phyloP scores from a whole-genome alignment of 805 yeast genomes.

The Nakazawaea wyomingensis region DNA sequence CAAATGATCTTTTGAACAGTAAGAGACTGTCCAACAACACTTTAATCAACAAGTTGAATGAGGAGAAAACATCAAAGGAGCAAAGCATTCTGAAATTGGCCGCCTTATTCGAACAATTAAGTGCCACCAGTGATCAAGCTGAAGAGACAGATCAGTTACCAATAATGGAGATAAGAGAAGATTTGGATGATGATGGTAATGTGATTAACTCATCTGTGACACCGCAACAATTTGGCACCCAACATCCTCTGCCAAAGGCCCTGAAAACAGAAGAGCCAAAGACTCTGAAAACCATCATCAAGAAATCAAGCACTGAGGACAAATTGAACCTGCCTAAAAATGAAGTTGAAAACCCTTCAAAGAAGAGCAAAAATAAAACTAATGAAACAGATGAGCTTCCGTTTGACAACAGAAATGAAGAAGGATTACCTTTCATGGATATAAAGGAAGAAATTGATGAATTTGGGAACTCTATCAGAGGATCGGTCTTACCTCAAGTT shows the following conservation, averaged over 20 bases:
- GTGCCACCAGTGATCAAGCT: slow-evolving; percentile 7
- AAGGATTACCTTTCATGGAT: slow-evolving; percentile 61
- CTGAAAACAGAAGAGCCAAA: too few species aligned
- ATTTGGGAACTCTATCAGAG: slow-evolving; percentile 56
- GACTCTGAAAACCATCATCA: too few species aligned
- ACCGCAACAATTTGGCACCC: slow-evolving; percentile 24
- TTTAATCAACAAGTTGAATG: slow-evolving; percentile 1
- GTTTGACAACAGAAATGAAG: slow-evolving; percentile 28
- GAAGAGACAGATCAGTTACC: slow-evolving; percentile 47
- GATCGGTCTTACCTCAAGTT: slow-evolving; percentile 34
- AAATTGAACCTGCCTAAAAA: not conserved
- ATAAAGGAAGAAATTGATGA: slow-evolving; percentile 79
- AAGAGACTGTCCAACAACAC: slow-evolving; percentile 5
- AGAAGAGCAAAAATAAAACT: not conserved
- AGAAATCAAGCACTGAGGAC: not conserved
- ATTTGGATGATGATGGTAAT: slow-evolving; percentile 79
- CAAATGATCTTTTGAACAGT: slow-evolving; percentile 6
- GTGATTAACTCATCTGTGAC: slow-evolving; percentile 43
- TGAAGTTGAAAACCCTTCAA: not conserved
- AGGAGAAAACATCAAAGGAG: slow-evolving; percentile 16
- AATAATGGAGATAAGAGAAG: slow-evolving; percentile 79
- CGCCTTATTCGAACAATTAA: slow-evolving; percentile 21
- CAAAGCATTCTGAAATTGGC: slow-evolving; percentile 22
- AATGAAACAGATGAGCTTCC: too few species aligned
- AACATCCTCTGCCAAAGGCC: too few species aligned